Conservation (phyloP, 2,329 filamentous ascomycete genomes). For the Ramularia collo-cygni region DNA sequence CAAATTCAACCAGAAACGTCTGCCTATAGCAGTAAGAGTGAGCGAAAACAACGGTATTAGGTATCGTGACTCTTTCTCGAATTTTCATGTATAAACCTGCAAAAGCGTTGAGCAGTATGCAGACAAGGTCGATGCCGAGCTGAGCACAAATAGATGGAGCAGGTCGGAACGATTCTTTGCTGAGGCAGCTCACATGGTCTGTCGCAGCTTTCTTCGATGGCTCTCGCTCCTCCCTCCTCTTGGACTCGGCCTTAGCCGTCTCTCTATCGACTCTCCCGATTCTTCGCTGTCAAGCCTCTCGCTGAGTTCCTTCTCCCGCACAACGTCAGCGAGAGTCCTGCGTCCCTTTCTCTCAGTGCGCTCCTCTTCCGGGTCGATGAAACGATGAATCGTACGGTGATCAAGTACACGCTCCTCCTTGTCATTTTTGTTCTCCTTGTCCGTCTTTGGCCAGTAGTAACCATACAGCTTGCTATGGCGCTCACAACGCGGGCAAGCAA, state of each 20-base stretch:
- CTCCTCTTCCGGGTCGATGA: slow-evolving; percentile 53
- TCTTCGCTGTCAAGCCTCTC: slow-evolving; percentile 18
- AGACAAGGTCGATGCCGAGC: no score
- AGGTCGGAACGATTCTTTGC: no score
- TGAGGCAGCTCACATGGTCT: no score
- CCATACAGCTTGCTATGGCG: slow-evolving; percentile 94
- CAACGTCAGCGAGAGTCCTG: slow-evolving; percentile 26
- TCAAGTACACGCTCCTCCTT: slow-evolving; percentile 65
- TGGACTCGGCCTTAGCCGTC: slow-evolving; percentile 9
- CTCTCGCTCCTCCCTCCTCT: slow-evolving; percentile 5
- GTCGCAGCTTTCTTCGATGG: slow-evolving; percentile 1
- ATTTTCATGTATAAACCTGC: no score
- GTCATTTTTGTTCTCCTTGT: slow-evolving; percentile 67
- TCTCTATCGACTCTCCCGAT: slow-evolving; percentile 8
- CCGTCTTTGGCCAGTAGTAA: slow-evolving; percentile 92
- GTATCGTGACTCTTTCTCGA: no score
- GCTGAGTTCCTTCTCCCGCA: slow-evolving; percentile 22
- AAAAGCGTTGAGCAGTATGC: no score
- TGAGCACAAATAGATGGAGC: no score
- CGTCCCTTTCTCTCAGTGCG: slow-evolving; percentile 28
- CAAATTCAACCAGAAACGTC: no score
- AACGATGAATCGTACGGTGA: slow-evolving; percentile 80
- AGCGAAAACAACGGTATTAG: no score
- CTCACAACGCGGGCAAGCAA: slow-evolving; percentile 86
- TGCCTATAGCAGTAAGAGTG: no score